Base-by-base conservation (phyloP, 495 filamentous ascomycete species). In the Poronia punctata region DNA sequence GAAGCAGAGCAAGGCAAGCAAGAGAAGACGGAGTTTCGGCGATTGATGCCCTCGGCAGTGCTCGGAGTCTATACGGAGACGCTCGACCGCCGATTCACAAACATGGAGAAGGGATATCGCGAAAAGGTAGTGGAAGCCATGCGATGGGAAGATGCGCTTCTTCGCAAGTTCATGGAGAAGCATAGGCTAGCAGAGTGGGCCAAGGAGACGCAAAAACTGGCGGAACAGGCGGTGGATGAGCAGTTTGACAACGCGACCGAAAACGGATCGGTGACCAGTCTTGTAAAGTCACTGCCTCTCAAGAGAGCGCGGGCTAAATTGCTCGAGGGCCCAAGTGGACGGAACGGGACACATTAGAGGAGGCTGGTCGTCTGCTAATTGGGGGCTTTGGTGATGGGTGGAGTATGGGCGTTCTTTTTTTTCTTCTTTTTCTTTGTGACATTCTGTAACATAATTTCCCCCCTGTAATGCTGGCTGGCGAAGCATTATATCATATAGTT, bases 111-210 rank as follows among this genome's bases (percentile, higher is more conserved):
- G 51, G 56, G 42, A 35, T 68, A 50, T 58, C 74, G 60, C 57
- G 65, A 60, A 56, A 74, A 57, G 61, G 64, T 62, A 53, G 61
- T 60, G 42, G 80, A 60, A 37, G 62, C 44, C 45, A 70, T 65
- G 80, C 77, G 66, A 25, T 65, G 57, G 43, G 82, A 86, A 48
- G 70, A 77, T 52, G 55, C 55, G 20, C 57, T 63, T 18, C 61
- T 84, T 12, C 52, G 57, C 7, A 52, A 63, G 18, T 71, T 68
- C 43, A 62, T 86, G 12, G 74, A 82, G 32, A 69, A 71, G 48
- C 67, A 75, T 11, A 68, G 75, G 24, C 63, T 84, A 18, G 77
- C 74, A 6, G 67, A 75, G 35, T 82, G 80, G 79, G 75, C 69
- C 35, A 71, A 70, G 36, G 67, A 72, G 37, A 62, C 76, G 18